Percentiles rank a stretch among this genome's conserved stretches.
Evolutionary conservation across 345 rosid genomes (phyloP).

Genomic region (Murraya koenigii): DNA sequence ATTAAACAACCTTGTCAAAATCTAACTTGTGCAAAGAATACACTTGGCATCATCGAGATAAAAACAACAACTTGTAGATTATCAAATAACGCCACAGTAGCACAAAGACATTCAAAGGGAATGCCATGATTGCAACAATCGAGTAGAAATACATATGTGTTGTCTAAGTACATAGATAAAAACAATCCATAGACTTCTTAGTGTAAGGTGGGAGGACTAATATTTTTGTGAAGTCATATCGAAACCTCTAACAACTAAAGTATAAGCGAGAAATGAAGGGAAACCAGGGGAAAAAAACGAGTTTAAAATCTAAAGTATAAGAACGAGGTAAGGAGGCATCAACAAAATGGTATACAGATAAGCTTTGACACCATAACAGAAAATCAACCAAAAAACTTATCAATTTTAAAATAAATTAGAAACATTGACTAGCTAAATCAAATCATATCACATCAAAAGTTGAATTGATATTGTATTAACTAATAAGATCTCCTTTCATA

Average conservation of each 20-base stretch:
- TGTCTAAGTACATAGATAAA: too few relatives aligned
- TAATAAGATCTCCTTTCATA: background rate
- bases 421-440: background rate
- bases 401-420: background rate
- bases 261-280: background rate
- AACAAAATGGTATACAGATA: background rate
- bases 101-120: too few relatives aligned
- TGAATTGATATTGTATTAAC: background rate
- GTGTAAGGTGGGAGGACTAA: background rate
- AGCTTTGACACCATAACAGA: background rate
- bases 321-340: background rate
- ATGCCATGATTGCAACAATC: too few relatives aligned
- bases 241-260: background rate
- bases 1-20: too few relatives aligned
- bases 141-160: too few relatives aligned
- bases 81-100: too few relatives aligned
- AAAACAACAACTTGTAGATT: too few relatives aligned
- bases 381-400: background rate
- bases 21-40: too few relatives aligned
- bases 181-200: background rate
- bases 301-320: background rate
- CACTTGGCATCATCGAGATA: too few relatives aligned
- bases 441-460: background rate
- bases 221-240: background rate
- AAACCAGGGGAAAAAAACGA: too few relatives aligned